Percentiles rank a stretch among this genome's conserved stretches.
phyloP scores from a whole-genome alignment of 1,139 yeast species.

The Casaregolazyma suthepensis region DNA sequence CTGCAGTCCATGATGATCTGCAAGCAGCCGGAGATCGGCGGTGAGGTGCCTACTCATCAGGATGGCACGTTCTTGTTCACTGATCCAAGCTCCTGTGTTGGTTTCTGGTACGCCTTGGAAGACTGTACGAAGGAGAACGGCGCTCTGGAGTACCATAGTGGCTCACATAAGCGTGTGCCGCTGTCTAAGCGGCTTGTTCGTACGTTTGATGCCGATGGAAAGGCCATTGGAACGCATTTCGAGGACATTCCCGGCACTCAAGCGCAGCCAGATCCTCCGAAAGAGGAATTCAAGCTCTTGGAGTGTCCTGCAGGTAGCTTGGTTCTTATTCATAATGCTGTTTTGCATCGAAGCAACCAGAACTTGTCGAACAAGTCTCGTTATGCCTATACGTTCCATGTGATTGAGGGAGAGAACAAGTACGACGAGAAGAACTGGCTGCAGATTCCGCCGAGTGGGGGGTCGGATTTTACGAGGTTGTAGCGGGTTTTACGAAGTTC shows the following conservation, averaged over 20 bases:
- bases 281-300: constrained; percentile 43
- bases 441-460: constrained; percentile 69
- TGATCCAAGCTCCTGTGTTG: constrained; percentile 64
- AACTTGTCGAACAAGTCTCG: constrained; percentile 53
- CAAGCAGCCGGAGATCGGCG: constrained; percentile 71
- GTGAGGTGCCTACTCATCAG: constrained; percentile 73
- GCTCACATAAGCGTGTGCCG: constrained; percentile 57
- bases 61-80: constrained; percentile 73
- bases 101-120: constrained; percentile 80
- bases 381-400: constrained; percentile 75
- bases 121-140: constrained; percentile 67
- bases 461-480: constrained; percentile 45
- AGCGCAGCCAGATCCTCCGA: constrained; percentile 29
- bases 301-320: constrained; percentile 69
- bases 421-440: constrained; percentile 70
- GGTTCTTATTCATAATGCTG: constrained; percentile 62
- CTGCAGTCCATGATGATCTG: constrained; percentile 76
- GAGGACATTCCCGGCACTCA: constrained; percentile 31
- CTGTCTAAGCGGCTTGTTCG: constrained; percentile 64
- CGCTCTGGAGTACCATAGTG: constrained; percentile 67
- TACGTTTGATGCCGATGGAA: constrained; percentile 39
- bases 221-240: constrained; percentile 52
- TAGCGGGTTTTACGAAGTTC: too few species aligned
- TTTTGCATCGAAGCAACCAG: constrained; percentile 63
- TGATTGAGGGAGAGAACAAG: constrained; percentile 56